A percentile compares a stretch with the other conserved stretches of the same genome.
These are phyloP conservation scores for Cercophora newfieldiana DNA, from an alignment of 495 filamentous ascomycete species.

Conservation along the genomic window DNA sequence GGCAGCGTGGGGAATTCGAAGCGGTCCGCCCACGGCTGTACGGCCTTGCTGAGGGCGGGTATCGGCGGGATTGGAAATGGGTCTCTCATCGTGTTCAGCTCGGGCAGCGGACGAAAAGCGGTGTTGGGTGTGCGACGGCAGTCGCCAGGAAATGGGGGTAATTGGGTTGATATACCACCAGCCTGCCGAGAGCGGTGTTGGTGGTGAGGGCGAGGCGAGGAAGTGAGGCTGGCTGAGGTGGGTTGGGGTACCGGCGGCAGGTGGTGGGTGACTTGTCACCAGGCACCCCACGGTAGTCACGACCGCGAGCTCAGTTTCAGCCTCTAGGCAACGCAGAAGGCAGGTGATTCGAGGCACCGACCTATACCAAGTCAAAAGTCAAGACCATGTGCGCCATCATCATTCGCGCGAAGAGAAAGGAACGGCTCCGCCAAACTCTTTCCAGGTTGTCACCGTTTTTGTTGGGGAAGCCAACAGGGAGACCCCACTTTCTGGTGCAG, in stretches of 20 bases:
- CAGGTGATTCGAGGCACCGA: not conserved
- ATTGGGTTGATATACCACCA: not conserved
- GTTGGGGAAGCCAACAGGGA: not conserved
- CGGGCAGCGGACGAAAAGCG: not conserved
- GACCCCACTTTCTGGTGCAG: not conserved
- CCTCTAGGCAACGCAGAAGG: conserved; percentile 6
- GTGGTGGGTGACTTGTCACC: conserved; percentile 10
- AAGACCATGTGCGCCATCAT: conserved; percentile 12
- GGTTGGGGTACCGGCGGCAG: not conserved
- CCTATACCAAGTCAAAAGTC: not conserved
- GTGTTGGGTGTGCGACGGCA: not conserved
- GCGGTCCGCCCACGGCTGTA: conserved; percentile 59
- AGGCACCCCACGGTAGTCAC: conserved; percentile 5
- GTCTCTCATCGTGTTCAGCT: conserved; percentile 58
- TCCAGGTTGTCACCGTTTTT: not conserved
- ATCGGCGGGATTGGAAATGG: conserved; percentile 64
- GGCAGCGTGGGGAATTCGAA: conserved; percentile 69
- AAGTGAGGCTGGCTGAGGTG: conserved; percentile 1
- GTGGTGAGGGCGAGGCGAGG: not conserved
- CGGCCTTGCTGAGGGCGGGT: conserved; percentile 51
- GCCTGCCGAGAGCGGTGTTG: not conserved
- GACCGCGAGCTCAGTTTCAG: conserved; percentile 1
- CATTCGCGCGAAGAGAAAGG: conserved; percentile 4
- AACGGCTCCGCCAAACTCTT: not conserved
- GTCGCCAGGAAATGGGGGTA: not conserved